phyloP scores from a whole-genome alignment of 116 monocot genomes.

The Posidonia oceanica region DNA sequence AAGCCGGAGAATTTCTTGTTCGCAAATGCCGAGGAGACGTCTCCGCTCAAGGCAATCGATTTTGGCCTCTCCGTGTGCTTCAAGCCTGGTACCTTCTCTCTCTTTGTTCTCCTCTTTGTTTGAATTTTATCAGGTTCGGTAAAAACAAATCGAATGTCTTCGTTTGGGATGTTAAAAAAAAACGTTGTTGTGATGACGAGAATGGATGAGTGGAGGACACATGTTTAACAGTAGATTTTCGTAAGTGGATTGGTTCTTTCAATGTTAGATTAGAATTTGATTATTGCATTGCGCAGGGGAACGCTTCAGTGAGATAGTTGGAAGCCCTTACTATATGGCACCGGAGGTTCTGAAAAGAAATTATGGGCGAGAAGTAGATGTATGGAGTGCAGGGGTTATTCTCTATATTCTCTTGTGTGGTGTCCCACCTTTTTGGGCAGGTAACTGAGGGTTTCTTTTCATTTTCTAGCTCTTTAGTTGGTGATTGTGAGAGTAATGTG shows the following conservation, averaged over 20 bases:
- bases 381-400: conserved; percentile 87
- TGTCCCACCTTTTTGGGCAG: conserved; percentile 87
- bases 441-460: conserved; percentile 10
- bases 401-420: conserved; percentile 79
- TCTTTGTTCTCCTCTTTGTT: too few relatives aligned
- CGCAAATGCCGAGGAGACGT: conserved; percentile 28
- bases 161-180: too few relatives aligned
- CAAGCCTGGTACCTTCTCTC: conserved; percentile 31
- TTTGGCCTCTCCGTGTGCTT: conserved; percentile 75
- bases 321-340: conserved; percentile 85
- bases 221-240: too few relatives aligned
- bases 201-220: too few relatives aligned
- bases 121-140: too few relatives aligned
- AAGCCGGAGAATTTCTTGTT: conserved; percentile 84
- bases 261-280: background rate
- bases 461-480: background rate
- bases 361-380: conserved; percentile 62
- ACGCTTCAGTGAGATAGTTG: conserved; percentile 56
- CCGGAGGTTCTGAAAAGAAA: conserved; percentile 66
- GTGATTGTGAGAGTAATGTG: background rate
- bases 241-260: too few relatives aligned
- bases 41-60: conserved; percentile 60
- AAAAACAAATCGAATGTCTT: too few relatives aligned
- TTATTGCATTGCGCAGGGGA: conserved; percentile 16
- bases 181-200: too few relatives aligned